Base-by-base conservation (phyloP, 805 yeast species). In the Yarrowia phangngaensis region DNA sequence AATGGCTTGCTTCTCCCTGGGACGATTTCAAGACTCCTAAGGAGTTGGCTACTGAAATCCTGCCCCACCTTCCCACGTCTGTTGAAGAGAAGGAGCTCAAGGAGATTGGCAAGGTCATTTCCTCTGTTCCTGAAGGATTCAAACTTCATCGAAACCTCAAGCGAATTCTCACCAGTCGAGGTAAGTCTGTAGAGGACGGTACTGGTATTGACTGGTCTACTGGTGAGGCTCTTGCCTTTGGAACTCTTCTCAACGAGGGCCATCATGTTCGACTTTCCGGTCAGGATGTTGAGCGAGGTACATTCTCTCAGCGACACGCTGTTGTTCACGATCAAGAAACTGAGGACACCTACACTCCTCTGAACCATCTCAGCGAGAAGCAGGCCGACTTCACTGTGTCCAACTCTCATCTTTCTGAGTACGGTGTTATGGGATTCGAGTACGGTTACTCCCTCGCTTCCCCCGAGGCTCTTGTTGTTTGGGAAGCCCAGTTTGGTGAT, bases 401-500 rank as follows among this genome's bases (percentile, higher is more conserved):
- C 40, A 92, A 92, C 79, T 92, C 98, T 6, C 88, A 97, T 9
- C 76, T 92, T 62, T 89, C 97, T 32, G 99, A 92, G 74, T 92
- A 89, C 68, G 99, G 99, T 79, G 97, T 87, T 51, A 83, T 92
- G 90, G 97, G 98, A 60, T 92, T 86, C 68, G 99, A 92, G 73
- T 92, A 92, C 67, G 99, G 99, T 72, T 92, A 92, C 75, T 90
- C 97, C 6, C 76, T 92, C 70, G 86, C 96, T 54, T 85, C 95
- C 45, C 99, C 99, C 58, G 97, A 92, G 64, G 92, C 96, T 50
- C 78, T 86, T 52, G 97, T 90, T 46, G 82, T 84, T 74, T 92
- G 99, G 99, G 99, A 92, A 73, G 98, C 97, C 52, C 99, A 92
- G 75, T 92, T 92, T 61, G 99, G 99, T 79, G 99, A 92, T 73